These are phyloP conservation scores for Fusarium gaditjirri DNA, from an alignment of 2,329 filamentous ascomycete genomes.

Conservation along the genomic window DNA sequence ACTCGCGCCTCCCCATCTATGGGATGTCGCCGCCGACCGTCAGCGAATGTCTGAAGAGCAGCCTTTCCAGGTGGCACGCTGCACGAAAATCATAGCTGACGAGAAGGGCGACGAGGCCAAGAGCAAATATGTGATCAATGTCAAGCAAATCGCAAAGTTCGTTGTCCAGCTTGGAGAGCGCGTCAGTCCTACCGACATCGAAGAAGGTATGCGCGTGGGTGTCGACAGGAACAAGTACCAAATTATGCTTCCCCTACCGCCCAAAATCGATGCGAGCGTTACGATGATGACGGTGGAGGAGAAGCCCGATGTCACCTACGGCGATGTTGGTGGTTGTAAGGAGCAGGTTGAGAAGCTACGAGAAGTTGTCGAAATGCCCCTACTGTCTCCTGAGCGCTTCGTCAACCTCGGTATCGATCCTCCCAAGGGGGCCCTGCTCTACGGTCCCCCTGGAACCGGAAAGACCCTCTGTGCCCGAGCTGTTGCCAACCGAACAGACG, in stretches of 20 bases:
- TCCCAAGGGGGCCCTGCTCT: slow-evolving; percentile 95
- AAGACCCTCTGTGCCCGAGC: slow-evolving; percentile 98
- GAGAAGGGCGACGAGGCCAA: slow-evolving; percentile 93
- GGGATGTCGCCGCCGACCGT: slow-evolving; percentile 97
- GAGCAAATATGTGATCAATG: slow-evolving; percentile 99
- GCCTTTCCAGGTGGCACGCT: slow-evolving; percentile 94
- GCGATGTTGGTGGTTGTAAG: slow-evolving; percentile 98
- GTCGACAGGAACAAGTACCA: slow-evolving; percentile 99
- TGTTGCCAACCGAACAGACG: slow-evolving; percentile 96
- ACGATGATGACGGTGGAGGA: slow-evolving; percentile 99
- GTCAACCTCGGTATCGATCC: slow-evolving; percentile 99
- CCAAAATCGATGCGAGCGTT: slow-evolving; percentile 98
- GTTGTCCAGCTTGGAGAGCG: slow-evolving; percentile 97
- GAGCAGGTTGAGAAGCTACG: slow-evolving; percentile 99
- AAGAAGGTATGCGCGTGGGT: slow-evolving; percentile 98
- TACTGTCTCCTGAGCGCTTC: slow-evolving; percentile 95
- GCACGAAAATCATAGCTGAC: slow-evolving; percentile 98
- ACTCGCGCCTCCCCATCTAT: slow-evolving; percentile 96
- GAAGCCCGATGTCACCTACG: slow-evolving; percentile 99
- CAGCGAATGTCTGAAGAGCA: slow-evolving; percentile 99
- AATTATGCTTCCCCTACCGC: slow-evolving; percentile 93
- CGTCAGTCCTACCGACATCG: slow-evolving; percentile 97
- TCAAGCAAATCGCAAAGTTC: slow-evolving; percentile 99
- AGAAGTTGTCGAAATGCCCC: slow-evolving; percentile 98
- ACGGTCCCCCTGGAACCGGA: slow-evolving; percentile 97